Percentiles rank a stretch among this genome's conserved stretches.
Conservation (phyloP, 345 rosid species). For the Populus alba region DNA sequence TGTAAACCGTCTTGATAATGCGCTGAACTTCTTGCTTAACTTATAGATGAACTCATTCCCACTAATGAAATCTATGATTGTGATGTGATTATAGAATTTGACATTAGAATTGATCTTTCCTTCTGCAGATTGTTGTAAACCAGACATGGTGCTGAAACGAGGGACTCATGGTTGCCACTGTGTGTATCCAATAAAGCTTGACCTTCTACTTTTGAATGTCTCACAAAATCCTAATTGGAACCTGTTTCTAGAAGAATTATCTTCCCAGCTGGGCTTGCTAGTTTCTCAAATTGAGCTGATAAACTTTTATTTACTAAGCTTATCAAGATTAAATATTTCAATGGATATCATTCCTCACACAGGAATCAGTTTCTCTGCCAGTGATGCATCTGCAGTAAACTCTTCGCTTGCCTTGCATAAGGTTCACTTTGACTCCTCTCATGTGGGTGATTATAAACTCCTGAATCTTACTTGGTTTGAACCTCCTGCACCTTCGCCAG, state of each 20-base stretch:
- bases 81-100: not conserved
- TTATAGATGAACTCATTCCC: not conserved
- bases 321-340: conserved; percentile 78
- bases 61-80: conserved; percentile 6
- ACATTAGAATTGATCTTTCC: conserved; percentile 20
- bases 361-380: conserved; percentile 73
- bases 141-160: conserved; percentile 67
- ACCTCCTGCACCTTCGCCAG: conserved; percentile 72
- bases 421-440: conserved; percentile 59
- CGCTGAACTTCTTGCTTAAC: not conserved
- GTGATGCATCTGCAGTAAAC: conserved; percentile 70
- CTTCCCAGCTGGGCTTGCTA: conserved; percentile 73
- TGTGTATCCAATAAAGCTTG: conserved; percentile 96
- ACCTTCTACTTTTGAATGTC: conserved; percentile 83
- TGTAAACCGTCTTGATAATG: not conserved
- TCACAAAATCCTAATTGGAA: conserved; percentile 75
- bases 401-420: conserved; percentile 64
- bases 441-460: conserved; percentile 82
- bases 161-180: conserved; percentile 76
- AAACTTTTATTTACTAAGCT: conserved; percentile 68
- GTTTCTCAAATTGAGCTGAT: conserved; percentile 79
- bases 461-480: conserved; percentile 86
- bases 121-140: conserved; percentile 80
- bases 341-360: conserved; percentile 89
- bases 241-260: conserved; percentile 61